Conservation (phyloP, 208 protist genomes). For the Angomonas deanei region DNA sequence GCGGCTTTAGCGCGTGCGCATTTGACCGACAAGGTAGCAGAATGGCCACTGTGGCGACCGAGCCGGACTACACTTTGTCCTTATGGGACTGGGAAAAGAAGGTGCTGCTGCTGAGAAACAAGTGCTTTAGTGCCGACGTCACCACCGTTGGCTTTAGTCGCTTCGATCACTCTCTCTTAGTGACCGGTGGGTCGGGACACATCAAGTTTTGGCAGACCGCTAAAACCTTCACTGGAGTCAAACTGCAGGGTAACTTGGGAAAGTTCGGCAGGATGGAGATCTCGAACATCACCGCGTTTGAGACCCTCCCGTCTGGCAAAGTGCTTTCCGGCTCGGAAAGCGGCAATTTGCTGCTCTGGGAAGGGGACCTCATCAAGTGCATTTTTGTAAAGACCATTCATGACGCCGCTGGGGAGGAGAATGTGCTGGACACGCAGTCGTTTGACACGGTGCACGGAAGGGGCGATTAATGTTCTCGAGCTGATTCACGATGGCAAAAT, state of each 20-base stretch:
- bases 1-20: slow-evolving; percentile 76
- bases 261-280: slow-evolving; percentile 98
- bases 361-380: slow-evolving; percentile 94
- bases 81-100: slow-evolving; percentile 94
- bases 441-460: slow-evolving; percentile 70
- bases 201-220: slow-evolving; percentile 99
- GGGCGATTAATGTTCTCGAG: slow-evolving; percentile 84
- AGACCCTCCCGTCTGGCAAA: slow-evolving; percentile 92
- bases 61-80: slow-evolving; percentile 94
- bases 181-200: slow-evolving; percentile 93
- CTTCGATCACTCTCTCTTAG: slow-evolving; percentile 88
- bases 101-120: slow-evolving; percentile 90
- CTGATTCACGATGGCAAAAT: slow-evolving; percentile 64
- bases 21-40: slow-evolving; percentile 87
- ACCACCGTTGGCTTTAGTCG: slow-evolving; percentile 90
- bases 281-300: slow-evolving; percentile 92
- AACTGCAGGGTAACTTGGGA: slow-evolving; percentile 94
- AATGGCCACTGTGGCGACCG: slow-evolving; percentile 92
- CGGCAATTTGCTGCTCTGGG: slow-evolving; percentile 96
- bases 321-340: slow-evolving; percentile 93
- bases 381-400: slow-evolving; percentile 70
- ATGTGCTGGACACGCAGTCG: slow-evolving; percentile 3
- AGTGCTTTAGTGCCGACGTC: slow-evolving; percentile 96
- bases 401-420: slow-evolving; percentile 11
- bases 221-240: slow-evolving; percentile 97